Conservation (phyloP, 225 moss, liverwort and hornwort genomes). For the Anthoceros angustus region DNA sequence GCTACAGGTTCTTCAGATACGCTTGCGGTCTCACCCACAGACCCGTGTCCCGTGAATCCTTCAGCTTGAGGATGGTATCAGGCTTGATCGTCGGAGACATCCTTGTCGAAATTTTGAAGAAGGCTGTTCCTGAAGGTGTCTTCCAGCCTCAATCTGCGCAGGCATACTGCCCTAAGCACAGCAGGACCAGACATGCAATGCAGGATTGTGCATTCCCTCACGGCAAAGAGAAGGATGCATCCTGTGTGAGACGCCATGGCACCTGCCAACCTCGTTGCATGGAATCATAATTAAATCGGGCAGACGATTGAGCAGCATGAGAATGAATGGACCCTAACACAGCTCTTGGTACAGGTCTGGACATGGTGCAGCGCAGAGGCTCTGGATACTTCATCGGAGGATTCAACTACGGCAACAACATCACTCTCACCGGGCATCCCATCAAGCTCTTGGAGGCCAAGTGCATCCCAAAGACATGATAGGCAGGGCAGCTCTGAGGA, state of each 20-base stretch:
- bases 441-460: conserved; percentile 1
- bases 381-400: conserved; percentile 3
- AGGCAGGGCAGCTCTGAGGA: background rate
- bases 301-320: too few species aligned
- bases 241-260: too few species aligned
- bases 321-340: too few species aligned
- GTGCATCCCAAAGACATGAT: background rate
- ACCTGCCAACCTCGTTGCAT: too few species aligned
- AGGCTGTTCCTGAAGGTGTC: background rate
- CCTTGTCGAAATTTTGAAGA: background rate
- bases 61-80: conserved; percentile 3
- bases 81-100: conserved; percentile 1
- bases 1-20: conserved; percentile 1
- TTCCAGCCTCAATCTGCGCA: background rate
- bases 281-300: too few species aligned
- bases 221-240: too few species aligned
- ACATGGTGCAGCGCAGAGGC: background rate
- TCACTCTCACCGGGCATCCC: background rate
- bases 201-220: too few species aligned
- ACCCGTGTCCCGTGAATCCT: background rate
- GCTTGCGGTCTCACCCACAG: background rate
- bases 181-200: too few species aligned
- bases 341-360: background rate
- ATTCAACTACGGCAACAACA: conserved; percentile 3
- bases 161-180: too few species aligned